phyloP scores from a whole-genome alignment of 1,139 yeast species.

The Lodderomyces metapsilosis region DNA sequence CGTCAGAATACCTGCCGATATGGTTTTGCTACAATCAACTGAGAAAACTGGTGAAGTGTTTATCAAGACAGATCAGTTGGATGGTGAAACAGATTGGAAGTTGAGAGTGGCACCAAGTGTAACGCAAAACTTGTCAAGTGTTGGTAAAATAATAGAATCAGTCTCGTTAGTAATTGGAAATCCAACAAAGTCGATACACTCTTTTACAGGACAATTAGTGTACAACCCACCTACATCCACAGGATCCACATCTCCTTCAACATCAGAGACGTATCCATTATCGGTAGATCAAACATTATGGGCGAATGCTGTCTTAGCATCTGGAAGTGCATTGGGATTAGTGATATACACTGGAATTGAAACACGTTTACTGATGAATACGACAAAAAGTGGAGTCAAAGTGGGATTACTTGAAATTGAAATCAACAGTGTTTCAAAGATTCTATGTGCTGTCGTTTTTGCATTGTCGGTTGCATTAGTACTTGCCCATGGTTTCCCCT shows the following conservation, averaged over 20 bases:
- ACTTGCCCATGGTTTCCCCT: conserved; percentile 71
- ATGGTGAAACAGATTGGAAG: conserved; percentile 99
- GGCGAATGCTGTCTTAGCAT: conserved; percentile 97
- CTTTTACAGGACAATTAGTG: conserved; percentile 70
- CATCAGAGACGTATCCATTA: conserved; percentile 60
- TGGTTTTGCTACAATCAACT: conserved; percentile 79
- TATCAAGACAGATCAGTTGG: conserved; percentile 94
- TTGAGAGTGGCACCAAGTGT: conserved; percentile 70
- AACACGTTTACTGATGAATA: conserved; percentile 92
- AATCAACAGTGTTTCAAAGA: conserved; percentile 83
- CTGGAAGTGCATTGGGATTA: conserved; percentile 87
- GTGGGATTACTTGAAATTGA: conserved; percentile 88
- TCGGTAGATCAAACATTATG: conserved; percentile 90
- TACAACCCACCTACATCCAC: conserved; percentile 32
- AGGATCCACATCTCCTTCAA: conserved; percentile 19
- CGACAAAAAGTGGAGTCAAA: conserved; percentile 86
- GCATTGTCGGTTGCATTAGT: conserved; percentile 75
- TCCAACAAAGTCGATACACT: conserved; percentile 82
- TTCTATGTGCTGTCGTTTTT: conserved; percentile 84
- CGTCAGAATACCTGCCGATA: conserved; percentile 88
- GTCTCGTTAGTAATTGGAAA: conserved; percentile 65
- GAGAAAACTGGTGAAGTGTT: conserved; percentile 86
- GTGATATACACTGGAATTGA: conserved; percentile 88
- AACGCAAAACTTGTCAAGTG: conserved; percentile 59
- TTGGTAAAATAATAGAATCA: conserved; percentile 30